Evolutionary conservation across 352 stramenopile genomes (phyloP).

Genomic region (Phytophthora citrophthora): DNA sequence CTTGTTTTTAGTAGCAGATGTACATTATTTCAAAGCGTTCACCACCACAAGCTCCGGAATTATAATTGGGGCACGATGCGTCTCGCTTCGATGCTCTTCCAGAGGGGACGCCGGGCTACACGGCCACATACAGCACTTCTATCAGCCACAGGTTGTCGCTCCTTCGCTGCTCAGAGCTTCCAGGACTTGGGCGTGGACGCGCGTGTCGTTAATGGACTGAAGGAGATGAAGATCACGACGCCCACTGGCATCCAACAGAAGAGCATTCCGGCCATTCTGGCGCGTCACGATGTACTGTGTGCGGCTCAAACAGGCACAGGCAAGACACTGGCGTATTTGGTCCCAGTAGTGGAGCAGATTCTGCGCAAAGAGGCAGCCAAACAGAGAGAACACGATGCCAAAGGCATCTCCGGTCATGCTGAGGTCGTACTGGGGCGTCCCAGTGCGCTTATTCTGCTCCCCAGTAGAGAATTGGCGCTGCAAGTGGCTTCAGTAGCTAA

Average conservation of each 20-base stretch:
- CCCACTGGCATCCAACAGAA: constrained; percentile 67
- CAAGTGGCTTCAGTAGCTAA: constrained; percentile 77
- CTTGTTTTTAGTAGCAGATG: no score
- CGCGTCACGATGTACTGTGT: constrained; percentile 63
- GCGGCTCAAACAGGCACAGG: constrained; percentile 70
- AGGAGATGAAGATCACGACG: constrained; percentile 52
- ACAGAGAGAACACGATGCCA: constrained; percentile 18
- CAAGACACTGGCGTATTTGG: constrained; percentile 74
- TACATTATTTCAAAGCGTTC: not conserved
- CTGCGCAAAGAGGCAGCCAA: constrained; percentile 47
- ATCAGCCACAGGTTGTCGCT: not conserved
- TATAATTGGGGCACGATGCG: constrained; percentile 3
- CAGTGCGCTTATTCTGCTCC: constrained; percentile 61
- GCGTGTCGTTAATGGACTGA: constrained; percentile 46
- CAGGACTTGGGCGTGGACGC: constrained; percentile 47
- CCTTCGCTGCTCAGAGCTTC: constrained; percentile 35
- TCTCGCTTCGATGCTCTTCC: constrained; percentile 7
- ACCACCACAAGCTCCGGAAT: constrained; percentile 12
- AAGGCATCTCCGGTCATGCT: not conserved
- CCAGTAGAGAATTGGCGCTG: constrained; percentile 71
- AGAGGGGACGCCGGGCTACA: not conserved
- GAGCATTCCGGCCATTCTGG: constrained; percentile 54
- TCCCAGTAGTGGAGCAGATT: constrained; percentile 61
- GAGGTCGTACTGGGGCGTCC: constrained; percentile 43
- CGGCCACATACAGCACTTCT: constrained; percentile 1